Base-by-base conservation (phyloP, 805 yeast species). In the Zygoascus flipseniorum region DNA sequence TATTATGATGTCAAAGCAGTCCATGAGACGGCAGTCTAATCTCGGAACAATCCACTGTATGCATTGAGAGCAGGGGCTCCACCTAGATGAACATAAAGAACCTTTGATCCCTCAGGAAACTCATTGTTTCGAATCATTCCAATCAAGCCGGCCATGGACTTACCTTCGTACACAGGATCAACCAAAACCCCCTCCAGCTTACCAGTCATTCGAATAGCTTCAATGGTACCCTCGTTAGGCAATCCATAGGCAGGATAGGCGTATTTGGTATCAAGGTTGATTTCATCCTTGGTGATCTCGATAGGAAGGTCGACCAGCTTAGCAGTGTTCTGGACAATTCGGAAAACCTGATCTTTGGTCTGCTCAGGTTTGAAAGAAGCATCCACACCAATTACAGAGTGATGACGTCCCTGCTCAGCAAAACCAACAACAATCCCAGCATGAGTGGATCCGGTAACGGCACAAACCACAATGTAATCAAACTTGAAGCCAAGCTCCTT, bases 401-500 rank as follows among this genome's bases (percentile, higher is more conserved):
- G 2, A 5, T 46, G 41, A 5, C 49, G 49, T 14, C 49, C 49
- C 20, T 26, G 41, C 20, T 31, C 18, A 5, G 35, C 41, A 8
- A 31, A 26, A 18, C 49, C 49, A 5, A 46, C 49, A 46, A 46
- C 41, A 18, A 46, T 46, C 4, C 49, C 49, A 18, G 49, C 49
- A 18, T 28, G 49, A n/a, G 49, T 46, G 19, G 41, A 18, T 28
- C 49, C 49, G n/a, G 49, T 46, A 8, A 46, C 49, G 9, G 49
- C 49, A 10, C 49, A 46, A 5, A 46, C 49, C 6, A 46, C 49
- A 14, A 46, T 46, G 20, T 46, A 46, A 20, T 46, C 49, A 46
- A 46, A 46, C 26, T 46, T 46, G 20, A 46, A 46, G 16, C 49
- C 49, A 46, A 46, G 49, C n/a, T 46, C 49, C 49, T 46, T 46